Conservation (phyloP, 1,284 basidiomycete species). For the Moesziomyces aphidis region DNA sequence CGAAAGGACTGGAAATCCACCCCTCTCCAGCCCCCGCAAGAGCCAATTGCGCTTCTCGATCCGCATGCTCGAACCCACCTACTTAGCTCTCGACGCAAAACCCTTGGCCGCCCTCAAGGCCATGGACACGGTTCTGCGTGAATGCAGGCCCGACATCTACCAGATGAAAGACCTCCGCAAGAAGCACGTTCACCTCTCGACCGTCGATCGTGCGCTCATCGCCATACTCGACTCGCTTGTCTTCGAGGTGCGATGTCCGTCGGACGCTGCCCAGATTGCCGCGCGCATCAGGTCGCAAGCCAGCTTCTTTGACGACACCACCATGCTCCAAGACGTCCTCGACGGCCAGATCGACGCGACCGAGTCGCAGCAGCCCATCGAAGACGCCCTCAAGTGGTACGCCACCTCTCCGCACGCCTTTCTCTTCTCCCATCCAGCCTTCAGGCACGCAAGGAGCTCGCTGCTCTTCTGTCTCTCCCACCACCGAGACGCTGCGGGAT, state of each 20-base stretch:
- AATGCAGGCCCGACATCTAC: conserved; percentile 28
- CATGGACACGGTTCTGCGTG: conserved; percentile 23
- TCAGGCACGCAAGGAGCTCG: conserved; percentile 11
- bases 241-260: conserved; percentile 16
- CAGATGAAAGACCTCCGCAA: conserved; percentile 2
- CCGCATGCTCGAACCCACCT: conserved; percentile 19
- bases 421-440: conserved; percentile 22
- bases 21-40: conserved; percentile 4
- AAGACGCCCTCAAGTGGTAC: conserved; percentile 21
- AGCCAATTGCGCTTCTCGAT: not conserved
- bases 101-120: conserved; percentile 25
- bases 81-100: conserved; percentile 20
- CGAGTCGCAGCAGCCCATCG: conserved; percentile 16
- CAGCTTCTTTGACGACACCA: conserved; percentile 9
- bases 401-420: conserved; percentile 31
- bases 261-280: not conserved
- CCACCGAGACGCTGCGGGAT: conserved; percentile 4
- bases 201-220: conserved; percentile 15
- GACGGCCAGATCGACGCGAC: not conserved
- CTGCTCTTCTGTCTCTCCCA: conserved; percentile 26
- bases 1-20: not conserved
- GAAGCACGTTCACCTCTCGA: conserved; percentile 7
- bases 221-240: conserved; percentile 35
- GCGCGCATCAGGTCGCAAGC: conserved; percentile 4
- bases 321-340: conserved; percentile 11